Percentiles rank a stretch among this genome's conserved stretches.
Evolutionary conservation across 73 alveolate species (phyloP).

Genomic region (Paramecium caudatum): DNA sequence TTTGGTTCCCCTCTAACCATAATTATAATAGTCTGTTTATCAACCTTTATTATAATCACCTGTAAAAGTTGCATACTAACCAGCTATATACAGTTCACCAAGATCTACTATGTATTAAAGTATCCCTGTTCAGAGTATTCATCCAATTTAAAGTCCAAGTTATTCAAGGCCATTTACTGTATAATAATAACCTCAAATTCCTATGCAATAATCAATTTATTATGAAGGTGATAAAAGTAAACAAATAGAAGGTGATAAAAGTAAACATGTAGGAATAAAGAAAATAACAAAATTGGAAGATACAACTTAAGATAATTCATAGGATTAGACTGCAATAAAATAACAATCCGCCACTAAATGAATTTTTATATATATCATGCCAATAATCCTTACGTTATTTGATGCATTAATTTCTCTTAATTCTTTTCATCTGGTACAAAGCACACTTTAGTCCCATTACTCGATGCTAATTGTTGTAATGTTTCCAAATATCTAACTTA

Average conservation of each 20-base stretch:
- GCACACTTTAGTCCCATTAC: conserved; percentile 64
- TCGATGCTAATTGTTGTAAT: neutral
- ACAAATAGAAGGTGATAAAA: no score
- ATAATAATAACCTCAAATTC: neutral
- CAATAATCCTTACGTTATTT: conserved; percentile 56
- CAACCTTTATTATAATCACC: no score
- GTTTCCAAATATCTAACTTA: conserved; percentile 75
- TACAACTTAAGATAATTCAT: neutral
- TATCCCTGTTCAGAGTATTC: no score
- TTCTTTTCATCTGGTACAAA: conserved; percentile 66
- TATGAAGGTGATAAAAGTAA: neutral
- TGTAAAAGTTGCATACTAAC: no score
- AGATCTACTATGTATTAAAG: no score
- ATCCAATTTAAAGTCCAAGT: no score
- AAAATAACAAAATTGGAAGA: conserved; percentile 38
- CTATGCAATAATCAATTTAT: conserved; percentile 32
- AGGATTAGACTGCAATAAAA: conserved; percentile 6
- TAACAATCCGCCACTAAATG: conserved; percentile 39
- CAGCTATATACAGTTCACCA: no score
- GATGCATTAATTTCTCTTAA: conserved; percentile 43
- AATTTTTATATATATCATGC: conserved; percentile 26
- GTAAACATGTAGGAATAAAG: conserved; percentile 15
- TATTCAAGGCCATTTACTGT: no score
- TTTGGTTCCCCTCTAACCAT: neutral
- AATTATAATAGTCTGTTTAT: no score